Conservation (phyloP, 805 yeast species). For the Yarrowia hollandica region DNA sequence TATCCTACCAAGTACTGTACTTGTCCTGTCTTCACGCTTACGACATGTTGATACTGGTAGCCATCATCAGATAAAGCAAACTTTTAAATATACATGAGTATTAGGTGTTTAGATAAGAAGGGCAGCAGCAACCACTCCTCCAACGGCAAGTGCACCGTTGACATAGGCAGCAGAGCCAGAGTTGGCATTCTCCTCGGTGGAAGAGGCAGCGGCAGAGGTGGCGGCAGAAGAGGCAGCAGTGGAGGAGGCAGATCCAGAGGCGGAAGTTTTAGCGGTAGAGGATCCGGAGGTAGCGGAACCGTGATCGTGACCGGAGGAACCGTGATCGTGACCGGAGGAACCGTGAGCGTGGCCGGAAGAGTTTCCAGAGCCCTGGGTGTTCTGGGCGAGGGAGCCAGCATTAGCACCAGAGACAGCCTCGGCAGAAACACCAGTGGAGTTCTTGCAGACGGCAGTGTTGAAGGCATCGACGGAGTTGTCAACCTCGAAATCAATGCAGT, state of each 20-base stretch:
- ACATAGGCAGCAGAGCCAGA: background rate
- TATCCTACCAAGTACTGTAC: no score
- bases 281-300: background rate
- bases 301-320: background rate
- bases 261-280: conserved; percentile 28
- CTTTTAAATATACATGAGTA: background rate
- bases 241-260: conserved; percentile 32
- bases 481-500: conserved; percentile 37
- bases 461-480: conserved; percentile 32
- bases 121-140: conserved; percentile 28
- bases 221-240: conserved; percentile 30
- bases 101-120: background rate
- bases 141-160: conserved; percentile 24
- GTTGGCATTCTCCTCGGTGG: background rate
- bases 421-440: conserved; percentile 36
- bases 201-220: conserved; percentile 23
- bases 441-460: conserved; percentile 33
- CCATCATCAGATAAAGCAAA: no score
- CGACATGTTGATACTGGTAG: no score
- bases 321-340: background rate
- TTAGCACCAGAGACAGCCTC: conserved; percentile 33
- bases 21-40: no score
- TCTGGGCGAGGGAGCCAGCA: conserved; percentile 28
- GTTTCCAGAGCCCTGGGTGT: conserved; percentile 27
- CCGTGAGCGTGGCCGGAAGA: conserved; percentile 8